Evolutionary conservation across 1,139 yeast genomes (phyloP).

Genomic region (Blastobotrys arbuscula): DNA sequence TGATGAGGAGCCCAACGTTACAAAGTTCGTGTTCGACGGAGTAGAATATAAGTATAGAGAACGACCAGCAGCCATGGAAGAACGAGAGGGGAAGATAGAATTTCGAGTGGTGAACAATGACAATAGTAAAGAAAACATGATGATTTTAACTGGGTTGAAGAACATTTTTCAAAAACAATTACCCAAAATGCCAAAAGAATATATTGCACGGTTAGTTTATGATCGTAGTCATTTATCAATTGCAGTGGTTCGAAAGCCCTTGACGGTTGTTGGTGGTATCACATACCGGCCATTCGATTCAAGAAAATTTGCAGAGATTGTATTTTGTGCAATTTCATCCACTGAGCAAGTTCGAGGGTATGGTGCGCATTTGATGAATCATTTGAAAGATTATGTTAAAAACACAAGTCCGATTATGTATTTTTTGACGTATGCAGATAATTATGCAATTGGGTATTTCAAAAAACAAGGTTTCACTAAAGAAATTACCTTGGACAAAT

Average conservation of each 20-base stretch:
- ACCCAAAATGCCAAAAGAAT: constrained; percentile 98
- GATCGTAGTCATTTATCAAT: constrained; percentile 92
- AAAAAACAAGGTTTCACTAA: constrained; percentile 97
- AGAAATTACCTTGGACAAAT: constrained; percentile 78
- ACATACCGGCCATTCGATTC: constrained; percentile 91
- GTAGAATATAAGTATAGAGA: constrained; percentile 81
- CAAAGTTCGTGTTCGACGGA: constrained; percentile 64
- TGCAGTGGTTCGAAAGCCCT: constrained; percentile 90
- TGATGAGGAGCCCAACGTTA: constrained; percentile 31
- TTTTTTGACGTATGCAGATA: constrained; percentile 94
- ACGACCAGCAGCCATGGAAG: constrained; percentile 90
- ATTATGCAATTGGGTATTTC: constrained; percentile 97
- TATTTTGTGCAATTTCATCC: constrained; percentile 94
- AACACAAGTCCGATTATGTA: constrained; percentile 82
- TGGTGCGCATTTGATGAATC: constrained; percentile 98
- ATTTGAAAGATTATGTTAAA: constrained; percentile 87
- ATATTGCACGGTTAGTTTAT: constrained; percentile 88
- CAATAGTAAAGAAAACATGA: constrained; percentile 76
- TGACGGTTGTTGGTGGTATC: constrained; percentile 96
- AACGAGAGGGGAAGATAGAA: constrained; percentile 83
- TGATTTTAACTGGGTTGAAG: constrained; percentile 89
- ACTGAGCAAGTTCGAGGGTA: constrained; percentile 97
- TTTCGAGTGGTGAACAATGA: constrained; percentile 96
- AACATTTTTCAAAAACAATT: constrained; percentile 95
- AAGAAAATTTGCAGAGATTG: constrained; percentile 93